Evolutionary conservation across 192 early-diverging fungal genomes (phyloP), one percentile per base, ranked within the genome.

Genomic region (Coemansia sp.): DNA sequence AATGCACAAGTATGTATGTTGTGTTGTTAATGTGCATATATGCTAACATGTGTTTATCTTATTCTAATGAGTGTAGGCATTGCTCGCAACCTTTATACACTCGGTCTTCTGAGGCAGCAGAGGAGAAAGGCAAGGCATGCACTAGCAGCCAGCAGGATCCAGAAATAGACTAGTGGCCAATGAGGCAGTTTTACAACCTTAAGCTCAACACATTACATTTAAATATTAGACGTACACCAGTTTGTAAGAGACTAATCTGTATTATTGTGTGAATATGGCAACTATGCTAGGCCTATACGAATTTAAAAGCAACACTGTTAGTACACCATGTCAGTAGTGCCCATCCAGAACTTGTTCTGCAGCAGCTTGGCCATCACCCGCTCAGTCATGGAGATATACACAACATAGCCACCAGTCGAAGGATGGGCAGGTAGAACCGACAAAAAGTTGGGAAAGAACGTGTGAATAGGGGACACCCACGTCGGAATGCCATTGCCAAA

Each of bases 401-500:
- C 29, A 32, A 61, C 39, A 39, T 62, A 62, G 0, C 70, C 70
- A 4, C 37, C 38, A 2, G 31, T 10, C 1, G 34, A 41, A 9
- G 70, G 70, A 21, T 53, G 70, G 14, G 31, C 8, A 0, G 57
- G 57, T 6, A 59, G 0, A 19, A 23, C 41, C 64, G 25, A 55
- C 3, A 12, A 10, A 11, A 31, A 55, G 23, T 25, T 55, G n/a
- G 46, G 51, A 10, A 11, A 25, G 27, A 29, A 55, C 25, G 25
- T 55, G 27, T 1, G 9, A 15, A 55, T 4, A 1, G 74, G 68
- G 19, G 61, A 50, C 6, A 76, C 65, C 59, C 64, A 71, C 11
- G 25, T 37, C 1, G 74, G 74, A n/a, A 55, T 50, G 6, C 63
- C 69, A 25, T 46, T 39, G 3, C 69, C 74, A 76, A 76, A 76